Base-by-base conservation (phyloP, 495 filamentous ascomycete species). In the Amniculicola lignicola region DNA sequence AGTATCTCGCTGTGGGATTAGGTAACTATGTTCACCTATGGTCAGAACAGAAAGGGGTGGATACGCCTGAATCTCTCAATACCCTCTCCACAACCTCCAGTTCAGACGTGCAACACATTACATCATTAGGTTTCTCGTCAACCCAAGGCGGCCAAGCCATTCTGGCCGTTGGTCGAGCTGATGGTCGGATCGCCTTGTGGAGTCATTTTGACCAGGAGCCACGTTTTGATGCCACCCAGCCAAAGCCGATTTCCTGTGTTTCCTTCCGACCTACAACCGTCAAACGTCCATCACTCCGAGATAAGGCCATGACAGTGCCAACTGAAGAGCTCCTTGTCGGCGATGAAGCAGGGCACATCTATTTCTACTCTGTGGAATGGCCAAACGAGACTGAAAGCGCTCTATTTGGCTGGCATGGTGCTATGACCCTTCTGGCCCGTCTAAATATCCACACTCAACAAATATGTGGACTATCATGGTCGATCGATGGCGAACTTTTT, bases 291-390 rank as follows among this genome's bases (percentile, higher is more conserved):
- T 68, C 72, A 22, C 15, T 62, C 16, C 51, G 54, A 23, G 56
- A 69, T 24, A 39, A 55, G 27, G 45, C 24, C 5, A 27, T 61
- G 22, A 54, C 67, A 0, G 77, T 81, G 1, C 68, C 75, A 39
- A 83, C 77, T 0, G 91, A 98, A 67, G 89, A 95, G 52, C 80
- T 98, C 31, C 76, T 92, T 2, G 86, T 93, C 14, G 90, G 94
- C 2, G 91, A 97, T 55, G 90, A 97, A 60, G 63, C 77, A n/a
- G 93, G 93, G 0, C 80, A 80, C 46, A 70, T 98, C 2, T 95
- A 89, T 71, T 89, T 92, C 59, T 98, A 97, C 69, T 79, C 83
- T 6, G 77, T 98, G 5, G 89, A 96, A 66, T 96, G 92, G 92
- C 85, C 89, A 3, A 62, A 64, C 24, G 66, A 72, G 36, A 56